Percentiles rank a stretch among this genome's conserved stretches.
These are phyloP conservation scores for Zymoseptoria brevis DNA, from an alignment of 2,329 filamentous ascomycete species.

Conservation along the genomic window DNA sequence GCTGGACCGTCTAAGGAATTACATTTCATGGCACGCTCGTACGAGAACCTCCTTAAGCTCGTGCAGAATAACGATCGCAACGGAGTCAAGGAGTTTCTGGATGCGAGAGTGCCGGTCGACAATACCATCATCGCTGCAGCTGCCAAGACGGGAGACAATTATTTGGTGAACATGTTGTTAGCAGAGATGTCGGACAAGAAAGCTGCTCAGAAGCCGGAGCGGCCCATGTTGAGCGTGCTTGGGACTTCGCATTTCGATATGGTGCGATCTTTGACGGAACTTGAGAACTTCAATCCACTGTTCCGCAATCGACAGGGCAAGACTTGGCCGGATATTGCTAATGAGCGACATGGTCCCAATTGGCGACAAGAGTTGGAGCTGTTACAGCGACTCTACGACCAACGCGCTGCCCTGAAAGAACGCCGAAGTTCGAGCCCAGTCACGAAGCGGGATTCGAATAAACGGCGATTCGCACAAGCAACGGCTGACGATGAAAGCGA, in stretches of 20 bases:
- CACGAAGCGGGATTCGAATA: slow-evolving; percentile 25
- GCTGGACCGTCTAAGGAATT: slow-evolving; percentile 32
- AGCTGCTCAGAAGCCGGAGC: slow-evolving; percentile 64
- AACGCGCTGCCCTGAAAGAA: slow-evolving; percentile 22
- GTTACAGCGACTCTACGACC: slow-evolving; percentile 67
- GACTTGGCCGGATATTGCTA: slow-evolving; percentile 80
- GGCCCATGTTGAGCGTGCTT: slow-evolving; percentile 89
- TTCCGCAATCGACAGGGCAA: slow-evolving; percentile 63
- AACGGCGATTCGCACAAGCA: slow-evolving; percentile 18
- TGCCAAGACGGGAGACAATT: slow-evolving; percentile 81
- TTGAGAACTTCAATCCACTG: slow-evolving; percentile 68
- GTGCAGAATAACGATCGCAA: slow-evolving; percentile 42
- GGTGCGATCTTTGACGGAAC: slow-evolving; percentile 46
- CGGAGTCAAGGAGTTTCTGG: slow-evolving; percentile 42
- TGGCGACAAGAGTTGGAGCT: slow-evolving; percentile 84
- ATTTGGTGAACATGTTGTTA: slow-evolving; percentile 67
- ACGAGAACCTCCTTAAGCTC: slow-evolving; percentile 42
- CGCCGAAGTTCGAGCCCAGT: slow-evolving; percentile 30
- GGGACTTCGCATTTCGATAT: slow-evolving; percentile 81
- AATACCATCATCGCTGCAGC: slow-evolving; percentile 84
- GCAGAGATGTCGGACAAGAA: slow-evolving; percentile 50
- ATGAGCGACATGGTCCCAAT: slow-evolving; percentile 71
- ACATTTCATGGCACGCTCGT: slow-evolving; percentile 43
- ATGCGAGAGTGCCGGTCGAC: slow-evolving; percentile 45
- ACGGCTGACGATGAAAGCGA: slow-evolving; percentile 14